Percentiles rank a stretch among this genome's conserved stretches.
These are phyloP conservation scores for Pythium apleroticum DNA, from an alignment of 352 stramenopile species.

Conservation along the genomic window DNA sequence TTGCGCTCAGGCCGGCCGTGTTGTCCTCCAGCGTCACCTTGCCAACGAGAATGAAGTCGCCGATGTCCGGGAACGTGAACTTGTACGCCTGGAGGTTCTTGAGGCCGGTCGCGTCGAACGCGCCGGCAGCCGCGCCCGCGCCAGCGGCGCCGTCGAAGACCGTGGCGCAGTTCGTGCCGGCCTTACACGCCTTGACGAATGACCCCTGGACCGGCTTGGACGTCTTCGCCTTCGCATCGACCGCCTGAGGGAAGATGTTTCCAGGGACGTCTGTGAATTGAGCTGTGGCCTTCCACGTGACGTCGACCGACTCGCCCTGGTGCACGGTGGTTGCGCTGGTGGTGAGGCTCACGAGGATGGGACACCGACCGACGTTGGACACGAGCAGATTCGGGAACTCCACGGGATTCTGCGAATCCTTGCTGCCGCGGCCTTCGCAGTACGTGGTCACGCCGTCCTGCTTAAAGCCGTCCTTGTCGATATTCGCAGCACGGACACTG, in stretches of 20 bases:
- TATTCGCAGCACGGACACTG: slow-evolving; percentile 30
- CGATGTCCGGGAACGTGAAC: slow-evolving; percentile 49
- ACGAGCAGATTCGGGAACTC: slow-evolving; percentile 45
- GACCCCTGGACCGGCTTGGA: slow-evolving; percentile 39
- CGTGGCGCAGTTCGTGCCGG: slow-evolving; percentile 61
- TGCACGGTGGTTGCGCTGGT: slow-evolving; percentile 49
- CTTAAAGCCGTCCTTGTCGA: slow-evolving; percentile 60
- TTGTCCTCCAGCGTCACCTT: slow-evolving; percentile 56
- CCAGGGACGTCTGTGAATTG: slow-evolving; percentile 32
- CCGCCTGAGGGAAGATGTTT: slow-evolving; percentile 64
- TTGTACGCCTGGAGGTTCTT: slow-evolving; percentile 49
- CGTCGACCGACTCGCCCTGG: slow-evolving; percentile 44
- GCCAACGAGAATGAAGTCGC: slow-evolving; percentile 67
- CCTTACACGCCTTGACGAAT: slow-evolving; percentile 57
- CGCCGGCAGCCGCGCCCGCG: slow-evolving; percentile 33
- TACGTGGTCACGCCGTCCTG: slow-evolving; percentile 69
- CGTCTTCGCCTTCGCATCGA: slow-evolving; percentile 44
- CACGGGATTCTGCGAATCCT: slow-evolving; percentile 5
- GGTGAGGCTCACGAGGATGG: slow-evolving; percentile 51
- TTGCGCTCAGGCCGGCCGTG: slow-evolving; percentile 44
- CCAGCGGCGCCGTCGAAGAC: slow-evolving; percentile 44
- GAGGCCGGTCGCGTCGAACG: slow-evolving; percentile 41
- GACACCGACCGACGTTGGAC: slow-evolving; percentile 56
- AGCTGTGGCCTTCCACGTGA: slow-evolving; percentile 53
- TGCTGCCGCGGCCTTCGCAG: slow-evolving; percentile 53